phyloP scores from a whole-genome alignment of 768 basidiomycete genomes.

The Daedaleopsis nitida region DNA sequence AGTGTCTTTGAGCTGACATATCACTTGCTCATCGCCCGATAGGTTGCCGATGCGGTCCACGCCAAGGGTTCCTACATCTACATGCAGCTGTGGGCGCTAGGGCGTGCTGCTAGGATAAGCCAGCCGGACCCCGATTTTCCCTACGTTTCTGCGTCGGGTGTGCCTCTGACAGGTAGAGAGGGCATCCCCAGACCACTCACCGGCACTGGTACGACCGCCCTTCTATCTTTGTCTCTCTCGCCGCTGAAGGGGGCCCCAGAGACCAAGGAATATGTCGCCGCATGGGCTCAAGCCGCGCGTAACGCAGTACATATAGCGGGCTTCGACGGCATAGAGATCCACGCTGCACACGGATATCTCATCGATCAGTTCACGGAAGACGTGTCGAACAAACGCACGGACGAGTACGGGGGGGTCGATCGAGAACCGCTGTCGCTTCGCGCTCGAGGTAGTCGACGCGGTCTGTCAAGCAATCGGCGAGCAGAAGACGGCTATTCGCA shows the following conservation, averaged over 20 bases:
- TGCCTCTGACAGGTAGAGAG: constrained; percentile 9
- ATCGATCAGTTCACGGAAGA: constrained; percentile 45
- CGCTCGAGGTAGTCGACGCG: constrained; percentile 44
- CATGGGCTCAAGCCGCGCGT: constrained; percentile 25
- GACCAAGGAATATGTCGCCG: constrained; percentile 41
- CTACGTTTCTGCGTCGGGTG: constrained; percentile 27
- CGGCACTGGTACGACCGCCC: constrained; percentile 5
- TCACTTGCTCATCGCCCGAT: background rate
- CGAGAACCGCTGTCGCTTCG: constrained; percentile 49
- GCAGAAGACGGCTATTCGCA: constrained; percentile 42
- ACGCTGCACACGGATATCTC: constrained; percentile 34
- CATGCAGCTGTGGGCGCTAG: constrained; percentile 59
- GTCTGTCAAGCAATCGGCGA: constrained; percentile 43
- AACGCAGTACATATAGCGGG: constrained; percentile 33
- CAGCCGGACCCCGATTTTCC: constrained; percentile 33
- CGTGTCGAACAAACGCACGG: constrained; percentile 43
- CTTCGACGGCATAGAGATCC: constrained; percentile 32
- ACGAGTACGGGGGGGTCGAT: constrained; percentile 51
- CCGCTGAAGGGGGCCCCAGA: background rate
- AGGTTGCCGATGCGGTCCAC: constrained; percentile 63
- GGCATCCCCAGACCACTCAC: constrained; percentile 27
- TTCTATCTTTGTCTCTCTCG: background rate
- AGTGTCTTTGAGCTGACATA: background rate
- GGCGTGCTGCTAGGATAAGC: constrained; percentile 42
- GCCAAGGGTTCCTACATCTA: constrained; percentile 52